Evolutionary conservation across 768 basidiomycete genomes (phyloP), one percentile per base, ranked within the genome.

Genomic region (Panus rudis): DNA sequence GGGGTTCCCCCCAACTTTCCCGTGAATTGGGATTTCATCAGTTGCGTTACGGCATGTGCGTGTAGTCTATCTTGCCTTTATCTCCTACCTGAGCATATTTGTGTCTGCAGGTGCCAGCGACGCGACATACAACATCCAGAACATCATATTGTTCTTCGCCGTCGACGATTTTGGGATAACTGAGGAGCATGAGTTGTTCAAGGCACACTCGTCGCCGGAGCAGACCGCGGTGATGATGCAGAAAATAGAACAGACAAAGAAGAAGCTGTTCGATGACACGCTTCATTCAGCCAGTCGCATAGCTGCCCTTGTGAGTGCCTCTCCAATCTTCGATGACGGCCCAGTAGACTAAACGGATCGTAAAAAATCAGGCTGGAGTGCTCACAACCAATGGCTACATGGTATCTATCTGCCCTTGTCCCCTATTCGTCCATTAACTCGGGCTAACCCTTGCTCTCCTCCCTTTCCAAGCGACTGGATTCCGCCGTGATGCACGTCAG

Each of bases 91-190:
- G 28, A 35, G 6, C 17, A 77, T 72, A 71, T 70, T 32, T 71
- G 72, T 24, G 69, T 68, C 38, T 43, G 69, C 68, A 67, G 85
- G 85, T 52, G 84, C 85, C 16, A 88, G 84, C 56, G 87, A 92
- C 57, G 86, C 88, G 22, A 89, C 85, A 22, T 93, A 87, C 59
- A 92, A 96, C 64, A 78, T 85, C 53, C 84, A 93, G 78, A 94
- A 89, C 90, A 80, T 92, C 47, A 77, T 81, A 31, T 63, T 92
- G 4, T 84, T 86, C 61, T 79, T 73, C 49, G 90, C 91, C 1
- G 63, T 94, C 49, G 83, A 89, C 45, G 90, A 93, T 45, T 91
- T 76, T 56, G 90, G 90, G 10, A 70, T 94, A 45, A 78, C 78
- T 48, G 90, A 92, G 53, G 62, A 78, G 47, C 84, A 83, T 57